Evolutionary conservation across 2,329 filamentous ascomycete genomes (phyloP).

Genomic region (Penicillium sp.): DNA sequence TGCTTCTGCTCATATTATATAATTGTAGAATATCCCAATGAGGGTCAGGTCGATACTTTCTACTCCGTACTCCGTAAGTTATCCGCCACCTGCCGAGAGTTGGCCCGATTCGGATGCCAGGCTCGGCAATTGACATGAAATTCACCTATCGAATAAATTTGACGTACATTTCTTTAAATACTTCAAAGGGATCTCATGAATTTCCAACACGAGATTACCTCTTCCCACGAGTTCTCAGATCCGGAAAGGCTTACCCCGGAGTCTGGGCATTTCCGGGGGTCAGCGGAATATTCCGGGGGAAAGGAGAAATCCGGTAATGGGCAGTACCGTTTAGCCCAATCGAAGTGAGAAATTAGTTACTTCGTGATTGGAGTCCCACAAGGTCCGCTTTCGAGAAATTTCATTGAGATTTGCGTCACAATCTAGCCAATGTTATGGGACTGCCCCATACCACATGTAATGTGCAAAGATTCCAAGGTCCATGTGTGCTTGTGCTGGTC

Average conservation of each 20-base stretch:
- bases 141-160: not conserved
- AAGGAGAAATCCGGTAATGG: not conserved
- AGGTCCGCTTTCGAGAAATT: not conserved
- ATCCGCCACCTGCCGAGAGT: not conserved
- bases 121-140: not conserved
- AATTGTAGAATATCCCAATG: not conserved
- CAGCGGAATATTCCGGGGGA: not conserved
- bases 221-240: not conserved
- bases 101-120: not conserved
- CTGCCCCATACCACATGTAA: not conserved
- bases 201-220: no score
- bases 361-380: not conserved
- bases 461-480: not conserved
- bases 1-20: not conserved
- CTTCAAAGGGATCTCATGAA: no score
- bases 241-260: not conserved
- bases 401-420: not conserved
- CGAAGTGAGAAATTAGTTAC: not conserved
- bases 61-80: not conserved
- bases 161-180: no score
- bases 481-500: not conserved
- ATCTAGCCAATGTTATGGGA: not conserved
- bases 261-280: not conserved
- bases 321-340: not conserved
- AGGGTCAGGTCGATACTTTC: not conserved